Evolutionary conservation across 2,329 filamentous ascomycete genomes (phyloP), one percentile per base, ranked within the genome.

Genomic region (Aspergillus tubingensis): DNA sequence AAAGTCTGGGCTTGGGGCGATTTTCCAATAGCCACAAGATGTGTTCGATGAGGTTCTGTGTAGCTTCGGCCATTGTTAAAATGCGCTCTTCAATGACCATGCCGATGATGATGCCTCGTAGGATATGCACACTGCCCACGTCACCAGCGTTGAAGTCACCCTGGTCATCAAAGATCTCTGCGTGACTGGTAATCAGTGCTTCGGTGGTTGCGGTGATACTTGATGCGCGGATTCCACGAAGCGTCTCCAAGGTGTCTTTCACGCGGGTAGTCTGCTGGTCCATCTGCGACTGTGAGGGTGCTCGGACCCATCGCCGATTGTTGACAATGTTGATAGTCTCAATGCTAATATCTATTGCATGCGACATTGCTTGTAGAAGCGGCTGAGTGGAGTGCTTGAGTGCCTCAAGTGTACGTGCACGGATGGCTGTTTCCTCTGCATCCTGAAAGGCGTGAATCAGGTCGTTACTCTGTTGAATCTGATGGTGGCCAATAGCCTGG

Each of bases 1-100:
- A 83, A 1, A 82, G 60, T 0, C 76, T 75, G 1, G 69, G 68
- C 1, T 61, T 66, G 0, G 72, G 76, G 11, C 77, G 75, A 3
- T 69, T 67, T 19, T 74, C 67, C 6, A 79, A 73, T 1, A 81
- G 70, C 0, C 71, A 65, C 0, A 76, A 62, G 2, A 82, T 68
- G 11, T 77, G 71, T 3, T 70, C 68, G 0, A 83, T 65, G 0
- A 83, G 62, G 1, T 3, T 21, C 23, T 63, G 59, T 1, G 57
- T 61, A 4, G 52, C 54, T 6, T 59, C 41, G 10, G 64, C 51
- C 7, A 57, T 53, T 0, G 50, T 61, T 53, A 5, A 82, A 71
- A 13, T 78, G 74, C 66, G 61, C 25, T 83, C 80, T 56, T 83
- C 80, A 7, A 81, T 72, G 3, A 82, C 78, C 78, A 84, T 81